Evolutionary conservation across 2,329 filamentous ascomycete species (phyloP).

Genomic region (Cladobotryum mycophilum): DNA sequence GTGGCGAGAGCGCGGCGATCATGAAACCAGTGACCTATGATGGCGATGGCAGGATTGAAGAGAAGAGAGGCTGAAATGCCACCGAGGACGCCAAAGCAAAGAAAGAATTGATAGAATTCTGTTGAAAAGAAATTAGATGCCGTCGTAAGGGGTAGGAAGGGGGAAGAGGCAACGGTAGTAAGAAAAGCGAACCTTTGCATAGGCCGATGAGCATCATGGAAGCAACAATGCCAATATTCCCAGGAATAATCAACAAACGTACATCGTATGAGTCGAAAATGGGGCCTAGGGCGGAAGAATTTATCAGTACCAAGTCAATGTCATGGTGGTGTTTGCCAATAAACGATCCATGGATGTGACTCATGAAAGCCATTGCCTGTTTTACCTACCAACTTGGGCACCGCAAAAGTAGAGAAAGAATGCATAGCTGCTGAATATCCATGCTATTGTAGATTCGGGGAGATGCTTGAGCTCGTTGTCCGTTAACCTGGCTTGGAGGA

Average conservation of each 20-base stretch:
- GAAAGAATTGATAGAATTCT: constrained; percentile 65
- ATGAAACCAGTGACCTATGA: constrained; percentile 64
- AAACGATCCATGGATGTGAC: not conserved
- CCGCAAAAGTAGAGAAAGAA: constrained; percentile 68
- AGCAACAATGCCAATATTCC: constrained; percentile 49
- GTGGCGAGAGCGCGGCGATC: constrained; percentile 59
- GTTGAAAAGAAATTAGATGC: not conserved
- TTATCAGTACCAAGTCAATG: not conserved
- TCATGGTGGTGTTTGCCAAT: no score
- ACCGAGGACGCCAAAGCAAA: constrained; percentile 61
- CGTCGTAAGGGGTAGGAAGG: no score
- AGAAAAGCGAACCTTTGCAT: constrained; percentile 5
- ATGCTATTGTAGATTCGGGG: constrained; percentile 55
- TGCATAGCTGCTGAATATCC: constrained; percentile 67
- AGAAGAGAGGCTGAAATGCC: constrained; percentile 61
- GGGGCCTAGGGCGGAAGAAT: constrained; percentile 36
- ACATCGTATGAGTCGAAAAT: constrained; percentile 65
- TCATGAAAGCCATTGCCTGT: not conserved
- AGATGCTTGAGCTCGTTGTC: constrained; percentile 56
- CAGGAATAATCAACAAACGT: constrained; percentile 49
- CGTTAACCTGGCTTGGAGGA: constrained; percentile 60
- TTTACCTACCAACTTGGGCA: constrained; percentile 50
- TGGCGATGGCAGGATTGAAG: constrained; percentile 61
- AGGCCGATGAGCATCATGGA: constrained; percentile 52
- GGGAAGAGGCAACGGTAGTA: not conserved